Evolutionary conservation across 2,329 filamentous ascomycete species (phyloP), one percentile per base, ranked within the genome.

Genomic region (Monilinia aucupariae): DNA sequence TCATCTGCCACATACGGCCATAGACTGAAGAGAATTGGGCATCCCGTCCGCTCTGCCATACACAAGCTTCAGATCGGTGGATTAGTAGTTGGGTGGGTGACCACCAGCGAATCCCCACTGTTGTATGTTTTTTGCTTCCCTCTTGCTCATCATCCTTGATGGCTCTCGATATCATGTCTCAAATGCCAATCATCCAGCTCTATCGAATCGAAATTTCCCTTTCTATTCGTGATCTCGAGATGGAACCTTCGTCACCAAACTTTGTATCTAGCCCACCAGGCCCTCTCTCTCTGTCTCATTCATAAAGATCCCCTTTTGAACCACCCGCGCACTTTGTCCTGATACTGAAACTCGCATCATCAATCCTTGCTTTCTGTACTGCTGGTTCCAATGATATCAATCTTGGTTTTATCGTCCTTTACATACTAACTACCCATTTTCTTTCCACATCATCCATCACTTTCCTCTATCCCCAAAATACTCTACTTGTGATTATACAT

Each of bases 311-410:
- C 12, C 43, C 43, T 39, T 25, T 27, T 39, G 55, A 15, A 50
- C 12, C 20, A 15, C 25, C 9, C 9, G 27, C 20, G n/a, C 32
- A 39, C 32, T 20, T 27, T 34, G 1, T n/a, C 43, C 4, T 59
- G 55, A 37, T 50, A 25, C 9, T 50, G 43, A 85, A 84, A 69
- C 73, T 87, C 2, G 61, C 81, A 45, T 82, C 81, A 50, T 79
- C 82, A 2, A 81, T 80, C 0, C 81, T 86, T 66, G 85, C 83
- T 0, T 88, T 88, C 75, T 86, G 88, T 69, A 83, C 85, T 37
- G 84, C 85, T 0, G 85, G 86, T 0, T 77, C 83, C 54, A 88
- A 87, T 63, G 86, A 88, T 70, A 85, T 85, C 39, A 85, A 81
- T 64, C 75, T 88, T 0, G 86, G 86, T 2, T 79, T 85, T 1